Evolutionary conservation across 805 yeast species (phyloP).

Genomic region (Yamadazyma takamatsuzukensis): DNA sequence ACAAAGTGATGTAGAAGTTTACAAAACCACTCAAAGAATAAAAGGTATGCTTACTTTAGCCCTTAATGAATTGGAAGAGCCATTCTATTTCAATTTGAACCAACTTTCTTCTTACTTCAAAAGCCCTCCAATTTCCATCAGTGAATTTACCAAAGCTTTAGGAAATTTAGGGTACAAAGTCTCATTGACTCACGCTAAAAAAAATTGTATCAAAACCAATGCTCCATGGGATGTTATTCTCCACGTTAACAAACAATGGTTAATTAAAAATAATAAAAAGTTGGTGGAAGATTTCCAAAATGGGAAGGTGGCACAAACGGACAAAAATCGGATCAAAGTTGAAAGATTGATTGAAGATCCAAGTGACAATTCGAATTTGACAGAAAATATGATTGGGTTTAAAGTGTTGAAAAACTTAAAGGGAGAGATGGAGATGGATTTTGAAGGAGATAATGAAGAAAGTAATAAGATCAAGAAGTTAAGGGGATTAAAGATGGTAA

Average conservation of each 20-base stretch:
- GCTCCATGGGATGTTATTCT: conserved; percentile 84
- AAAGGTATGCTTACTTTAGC: conserved; percentile 93
- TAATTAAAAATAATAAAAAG: conserved; percentile 26
- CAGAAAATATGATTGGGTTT: conserved; percentile 43
- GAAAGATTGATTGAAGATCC: conserved; percentile 23
- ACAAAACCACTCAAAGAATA: conserved; percentile 79
- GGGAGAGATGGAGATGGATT: conserved; percentile 38
- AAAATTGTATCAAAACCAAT: conserved; percentile 82
- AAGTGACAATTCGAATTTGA: conserved; percentile 39
- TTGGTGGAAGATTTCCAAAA: conserved; percentile 18
- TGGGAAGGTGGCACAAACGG: conserved; percentile 12
- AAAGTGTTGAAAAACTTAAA: conserved; percentile 46
- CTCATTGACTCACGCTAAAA: conserved; percentile 84
- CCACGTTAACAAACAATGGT: conserved; percentile 66
- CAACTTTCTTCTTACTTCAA: conserved; percentile 71
- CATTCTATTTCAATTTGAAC: conserved; percentile 83
- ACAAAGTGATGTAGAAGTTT: conserved; percentile 50
- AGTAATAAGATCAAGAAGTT: conserved; percentile 56
- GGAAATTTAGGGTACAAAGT: conserved; percentile 81
- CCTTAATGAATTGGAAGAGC: conserved; percentile 55
- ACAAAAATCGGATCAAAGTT: conserved; percentile 13
- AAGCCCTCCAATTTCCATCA: conserved; percentile 79
- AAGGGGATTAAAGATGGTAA: conserved; percentile 73
- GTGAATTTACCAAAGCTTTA: conserved; percentile 68
- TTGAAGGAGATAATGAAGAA: conserved; percentile 55